Evolutionary conservation across 148 eudicot species (phyloP), one percentile per base, ranked within the genome.

Genomic region (Beta vulgaris): DNA sequence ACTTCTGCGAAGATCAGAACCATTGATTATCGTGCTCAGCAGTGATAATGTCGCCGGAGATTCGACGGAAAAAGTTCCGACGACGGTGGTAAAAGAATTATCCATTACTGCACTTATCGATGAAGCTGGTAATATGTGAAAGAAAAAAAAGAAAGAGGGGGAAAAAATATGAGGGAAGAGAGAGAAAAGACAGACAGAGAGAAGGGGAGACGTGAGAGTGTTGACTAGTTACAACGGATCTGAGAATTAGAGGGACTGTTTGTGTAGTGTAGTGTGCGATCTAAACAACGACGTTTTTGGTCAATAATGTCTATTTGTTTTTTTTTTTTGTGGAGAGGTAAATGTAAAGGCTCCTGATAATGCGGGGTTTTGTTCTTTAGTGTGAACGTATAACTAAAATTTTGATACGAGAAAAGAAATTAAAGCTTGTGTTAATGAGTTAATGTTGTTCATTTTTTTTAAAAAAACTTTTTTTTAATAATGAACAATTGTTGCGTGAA

Each of bases 171-270:
- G 32, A 37, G 57, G 19, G 29, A 42, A 5, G 57, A 51, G 57
- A 6, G 61, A 60, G 64, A 77, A 54, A 21, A 54, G 46, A 39
- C 35, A 37, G 60, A 12, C 28, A 66, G 68, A 57, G 36, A 42
- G 79, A 59, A 76, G 62, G 73, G 74, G 67, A 69, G 74, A 69
- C 68, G 74, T 69, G 78, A 62, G 82, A 73, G 82, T 74, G 82
- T 79, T 68, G 82, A 74, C 82, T 79, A 60, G 82, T 69, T 53
- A 23, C 48, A 62, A 74, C 54, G 82, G 82, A 79, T 74, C 71
- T 75, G 66, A 32, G n/a, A 54, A 37, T 12, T 46, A 3, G 67
- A 60, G 76, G 78, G 58, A 46, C 46, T 73, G 15, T 32, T 60
- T 21, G 69, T 60, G 21, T 72, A 13, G 32, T 25, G 31, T 58